Conservation (phyloP, 73 alveolate genomes). For the Paramecium tetraurelia region DNA sequence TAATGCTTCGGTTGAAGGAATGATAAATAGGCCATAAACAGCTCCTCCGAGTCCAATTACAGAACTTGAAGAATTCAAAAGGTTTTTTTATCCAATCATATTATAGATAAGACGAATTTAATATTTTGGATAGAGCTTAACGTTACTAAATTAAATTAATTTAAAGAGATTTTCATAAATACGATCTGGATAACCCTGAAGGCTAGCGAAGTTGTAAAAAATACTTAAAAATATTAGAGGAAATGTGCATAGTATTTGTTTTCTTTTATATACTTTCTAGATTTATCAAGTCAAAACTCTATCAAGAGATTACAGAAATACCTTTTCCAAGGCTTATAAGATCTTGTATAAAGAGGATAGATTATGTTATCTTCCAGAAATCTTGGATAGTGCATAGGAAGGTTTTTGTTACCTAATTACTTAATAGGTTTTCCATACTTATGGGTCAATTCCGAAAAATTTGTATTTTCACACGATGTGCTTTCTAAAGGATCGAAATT, state of each 20-base stretch:
- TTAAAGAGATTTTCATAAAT: slow-evolving; percentile 76
- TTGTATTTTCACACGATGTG: slow-evolving; percentile 90
- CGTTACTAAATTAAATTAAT: slow-evolving; percentile 71
- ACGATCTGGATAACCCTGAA: slow-evolving; percentile 90
- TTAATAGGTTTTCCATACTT: slow-evolving; percentile 83
- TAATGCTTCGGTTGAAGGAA: slow-evolving; percentile 47
- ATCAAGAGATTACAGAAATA: slow-evolving; percentile 88
- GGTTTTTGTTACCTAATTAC: slow-evolving; percentile 30
- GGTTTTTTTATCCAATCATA: background rate
- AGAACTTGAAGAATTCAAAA: slow-evolving; percentile 83
- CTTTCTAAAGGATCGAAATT: slow-evolving; percentile 90
- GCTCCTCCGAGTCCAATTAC: slow-evolving; percentile 93
- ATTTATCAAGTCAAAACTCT: slow-evolving; percentile 53
- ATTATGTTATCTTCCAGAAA: slow-evolving; percentile 92
- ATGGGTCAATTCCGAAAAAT: slow-evolving; percentile 95
- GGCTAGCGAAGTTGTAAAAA: slow-evolving; percentile 89
- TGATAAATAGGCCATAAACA: slow-evolving; percentile 71
- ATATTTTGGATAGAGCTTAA: slow-evolving; percentile 80
- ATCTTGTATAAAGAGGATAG: slow-evolving; percentile 88
- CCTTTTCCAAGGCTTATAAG: slow-evolving; percentile 90
- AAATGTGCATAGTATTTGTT: slow-evolving; percentile 69
- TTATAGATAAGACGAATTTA: slow-evolving; percentile 70
- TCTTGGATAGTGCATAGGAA: slow-evolving; percentile 97
- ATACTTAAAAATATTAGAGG: slow-evolving; percentile 80
- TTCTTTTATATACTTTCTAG: background rate